Evolutionary conservation across 306 rosid species (phyloP).

Genomic region (Acacia confusa): DNA sequence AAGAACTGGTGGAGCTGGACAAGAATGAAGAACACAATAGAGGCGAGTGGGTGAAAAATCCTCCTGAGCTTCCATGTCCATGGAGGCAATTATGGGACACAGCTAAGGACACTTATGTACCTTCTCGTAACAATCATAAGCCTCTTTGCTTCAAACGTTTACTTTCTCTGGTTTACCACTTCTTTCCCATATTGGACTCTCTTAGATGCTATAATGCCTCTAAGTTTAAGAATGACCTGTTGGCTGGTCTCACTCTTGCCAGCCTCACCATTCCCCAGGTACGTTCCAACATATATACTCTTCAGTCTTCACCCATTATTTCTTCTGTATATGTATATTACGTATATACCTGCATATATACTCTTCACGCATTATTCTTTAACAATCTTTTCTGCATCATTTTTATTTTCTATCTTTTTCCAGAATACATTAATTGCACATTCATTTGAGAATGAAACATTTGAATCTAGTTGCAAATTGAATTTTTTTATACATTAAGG

Average conservation of each 20-base stretch:
- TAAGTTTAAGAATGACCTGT: conserved; percentile 52
- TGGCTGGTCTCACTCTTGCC: conserved; percentile 75
- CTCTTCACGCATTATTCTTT: too few species aligned
- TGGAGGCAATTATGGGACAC: conserved; percentile 38
- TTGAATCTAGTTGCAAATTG: not conserved
- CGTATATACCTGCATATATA: too few species aligned
- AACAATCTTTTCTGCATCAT: not conserved
- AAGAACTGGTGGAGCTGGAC: conserved; percentile 35
- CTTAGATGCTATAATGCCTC: conserved; percentile 39
- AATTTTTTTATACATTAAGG: too few species aligned
- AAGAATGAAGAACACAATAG: conserved; percentile 32
- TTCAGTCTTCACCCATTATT: too few species aligned
- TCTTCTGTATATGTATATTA: too few species aligned
- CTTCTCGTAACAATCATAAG: not conserved
- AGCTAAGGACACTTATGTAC: conserved; percentile 27
- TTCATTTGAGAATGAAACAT: too few species aligned
- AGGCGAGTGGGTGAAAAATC: conserved; percentile 55
- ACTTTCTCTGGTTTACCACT: conserved; percentile 17
- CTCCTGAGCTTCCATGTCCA: conserved; percentile 62
- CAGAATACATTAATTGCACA: not conserved
- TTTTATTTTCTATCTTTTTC: not conserved
- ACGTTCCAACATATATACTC: not conserved
- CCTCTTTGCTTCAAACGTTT: not conserved
- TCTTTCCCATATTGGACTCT: conserved; percentile 58
- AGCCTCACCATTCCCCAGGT: conserved; percentile 87